phyloP scores from a whole-genome alignment of 805 yeast genomes.

The Ogataea paraovalis region DNA sequence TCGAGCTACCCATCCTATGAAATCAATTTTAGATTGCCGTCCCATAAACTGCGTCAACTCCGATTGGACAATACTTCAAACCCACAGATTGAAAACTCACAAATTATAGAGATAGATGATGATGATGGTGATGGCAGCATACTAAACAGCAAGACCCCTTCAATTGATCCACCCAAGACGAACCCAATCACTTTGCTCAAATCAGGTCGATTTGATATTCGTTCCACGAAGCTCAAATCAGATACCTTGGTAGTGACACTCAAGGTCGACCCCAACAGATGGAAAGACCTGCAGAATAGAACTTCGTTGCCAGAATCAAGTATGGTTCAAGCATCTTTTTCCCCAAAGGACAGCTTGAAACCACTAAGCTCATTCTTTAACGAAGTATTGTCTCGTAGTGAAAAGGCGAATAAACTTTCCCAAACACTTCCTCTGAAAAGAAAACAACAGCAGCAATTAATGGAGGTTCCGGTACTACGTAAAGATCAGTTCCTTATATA shows the following conservation, averaged over 20 bases:
- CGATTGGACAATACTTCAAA: background rate
- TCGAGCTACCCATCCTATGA: no score
- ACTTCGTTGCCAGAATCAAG: no score
- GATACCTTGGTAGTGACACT: constrained; percentile 13
- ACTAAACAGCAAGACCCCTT: background rate
- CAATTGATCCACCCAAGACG: background rate
- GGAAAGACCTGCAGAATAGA: no score
- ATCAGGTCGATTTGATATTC: constrained; percentile 15
- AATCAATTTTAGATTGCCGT: background rate
- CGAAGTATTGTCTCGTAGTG: constrained; percentile 35
- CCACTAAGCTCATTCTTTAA: constrained; percentile 28
- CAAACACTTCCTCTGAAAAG: background rate
- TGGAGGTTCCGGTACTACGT: constrained; percentile 32
- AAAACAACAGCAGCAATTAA: constrained; percentile 16
- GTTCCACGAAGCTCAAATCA: constrained; percentile 8
- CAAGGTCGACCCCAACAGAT: constrained; percentile 10
- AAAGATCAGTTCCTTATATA: constrained; percentile 34
- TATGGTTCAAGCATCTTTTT: no score
- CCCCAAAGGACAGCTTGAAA: constrained; percentile 1
- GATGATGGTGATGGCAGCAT: background rate
- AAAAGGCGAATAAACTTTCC: no score
- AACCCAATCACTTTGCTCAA: constrained; percentile 5
- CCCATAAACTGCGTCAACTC: background rate
- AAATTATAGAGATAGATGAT: background rate
- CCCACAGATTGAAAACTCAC: background rate